Evolutionary conservation across 148 eudicot genomes (phyloP), one percentile per base, ranked within the genome.

Genomic region (Hydrangea macrophylla): DNA sequence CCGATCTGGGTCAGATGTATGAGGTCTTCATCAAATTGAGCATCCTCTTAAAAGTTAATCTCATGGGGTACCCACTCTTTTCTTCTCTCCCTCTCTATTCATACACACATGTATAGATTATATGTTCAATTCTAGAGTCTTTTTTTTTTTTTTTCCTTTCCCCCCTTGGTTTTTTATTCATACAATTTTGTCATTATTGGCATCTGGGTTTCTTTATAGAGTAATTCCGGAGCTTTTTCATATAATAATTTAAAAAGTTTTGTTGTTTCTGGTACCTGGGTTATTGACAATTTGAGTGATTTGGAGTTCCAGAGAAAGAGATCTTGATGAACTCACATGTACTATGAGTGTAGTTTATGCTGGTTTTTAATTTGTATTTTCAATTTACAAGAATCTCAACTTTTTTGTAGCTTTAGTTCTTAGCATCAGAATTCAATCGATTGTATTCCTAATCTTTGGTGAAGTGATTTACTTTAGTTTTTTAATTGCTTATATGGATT

Each of bases 1-100:
- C 95, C 60, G 95, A 89, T 84, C 76, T 89, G 59, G 95, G 91
- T 6, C 87, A 86, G 78, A 80, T 89, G 91, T 86, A 86, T 58
- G 89, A 86, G 84, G 89, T 89, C 51, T 89, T 89, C 62, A 70
- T 89, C 69, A 79, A 86, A 65, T 51, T 89, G 42, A 80, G 87
- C 57, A 84, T 86, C 44, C 89, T 79, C 73, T 78, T 89, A 68
- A 72, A 86, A 23, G 87, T 89, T 70, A 89, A 89, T 76, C 81
- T 89, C 71, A 67, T 89, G 39, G 96, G 87, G 93, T 87, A 80
- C 18, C 28, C 12, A 40, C 9, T 48, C 37, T 37, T 23, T 53
- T 5, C 20, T 27, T 56, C 12, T n/a, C 42, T 55, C 55, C 56
- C 31, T 65, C 60, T 71, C 37, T 42, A 18, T 44, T 1, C 3